Conservation (phyloP, 805 yeast genomes). For the Monosporozyma aerobia region DNA sequence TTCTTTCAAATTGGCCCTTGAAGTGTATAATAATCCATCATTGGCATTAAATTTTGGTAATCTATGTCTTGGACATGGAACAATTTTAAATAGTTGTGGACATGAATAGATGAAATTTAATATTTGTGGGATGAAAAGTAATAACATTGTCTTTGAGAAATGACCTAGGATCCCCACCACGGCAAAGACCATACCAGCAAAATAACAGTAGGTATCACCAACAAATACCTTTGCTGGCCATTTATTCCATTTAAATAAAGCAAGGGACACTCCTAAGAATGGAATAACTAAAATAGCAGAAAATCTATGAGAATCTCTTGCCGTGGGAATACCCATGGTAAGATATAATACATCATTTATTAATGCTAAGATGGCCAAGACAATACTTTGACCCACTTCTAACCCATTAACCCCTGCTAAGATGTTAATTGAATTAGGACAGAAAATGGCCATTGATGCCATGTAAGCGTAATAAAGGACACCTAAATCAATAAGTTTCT, state of each 20-base stretch:
- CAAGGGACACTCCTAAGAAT: slow-evolving; percentile 74
- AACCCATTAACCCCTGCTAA: slow-evolving; percentile 94
- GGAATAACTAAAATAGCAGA: slow-evolving; percentile 77
- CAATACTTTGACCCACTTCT: slow-evolving; percentile 90
- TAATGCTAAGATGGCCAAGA: slow-evolving; percentile 60
- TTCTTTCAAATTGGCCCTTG: slow-evolving; percentile 40
- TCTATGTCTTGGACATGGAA: slow-evolving; percentile 95
- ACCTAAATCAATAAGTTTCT: slow-evolving; percentile 58
- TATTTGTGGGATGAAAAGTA: slow-evolving; percentile 86
- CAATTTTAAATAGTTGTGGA: slow-evolving; percentile 82
- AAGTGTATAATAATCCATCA: slow-evolving; percentile 71
- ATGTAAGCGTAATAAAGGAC: slow-evolving; percentile 74
- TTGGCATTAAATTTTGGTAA: slow-evolving; percentile 64
- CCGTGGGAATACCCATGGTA: slow-evolving; percentile 41
- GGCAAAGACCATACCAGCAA: slow-evolving; percentile 98
- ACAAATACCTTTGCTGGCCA: slow-evolving; percentile 91
- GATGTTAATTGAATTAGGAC: slow-evolving; percentile 93
- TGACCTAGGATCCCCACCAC: slow-evolving; percentile 94
- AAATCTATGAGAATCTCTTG: slow-evolving; percentile 74
- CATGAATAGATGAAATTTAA: slow-evolving; percentile 79
- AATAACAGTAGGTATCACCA: slow-evolving; percentile 96
- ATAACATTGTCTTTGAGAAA: slow-evolving; percentile 82
- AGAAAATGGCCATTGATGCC: slow-evolving; percentile 85
- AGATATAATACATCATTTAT: slow-evolving; percentile 71
- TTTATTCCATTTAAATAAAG: slow-evolving; percentile 71